These are phyloP conservation scores for Boletus subcaerulescens DNA, from an alignment of 768 basidiomycete species.

Conservation along the genomic window DNA sequence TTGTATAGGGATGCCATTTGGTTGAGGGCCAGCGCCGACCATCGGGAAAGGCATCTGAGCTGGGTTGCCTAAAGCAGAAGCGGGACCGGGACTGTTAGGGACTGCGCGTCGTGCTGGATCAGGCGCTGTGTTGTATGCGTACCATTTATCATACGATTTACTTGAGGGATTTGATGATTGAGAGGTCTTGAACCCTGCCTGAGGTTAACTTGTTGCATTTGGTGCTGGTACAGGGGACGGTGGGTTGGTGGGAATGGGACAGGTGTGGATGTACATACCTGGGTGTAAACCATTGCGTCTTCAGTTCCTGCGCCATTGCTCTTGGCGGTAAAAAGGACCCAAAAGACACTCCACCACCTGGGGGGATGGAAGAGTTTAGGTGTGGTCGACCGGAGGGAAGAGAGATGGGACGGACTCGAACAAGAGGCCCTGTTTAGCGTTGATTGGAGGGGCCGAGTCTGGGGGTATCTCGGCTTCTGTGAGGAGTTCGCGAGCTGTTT, in stretches of 20 bases:
- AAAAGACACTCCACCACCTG: slow-evolving; percentile 91
- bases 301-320: slow-evolving; percentile 64
- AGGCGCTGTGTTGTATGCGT: slow-evolving; percentile 20
- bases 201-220: slow-evolving; percentile 32
- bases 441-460: slow-evolving; percentile 71
- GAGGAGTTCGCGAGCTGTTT: slow-evolving; percentile 67
- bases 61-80: slow-evolving; percentile 17
- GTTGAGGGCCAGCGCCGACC: slow-evolving; percentile 36
- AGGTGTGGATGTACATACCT: slow-evolving; percentile 43
- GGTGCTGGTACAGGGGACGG: slow-evolving; percentile 30
- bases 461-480: slow-evolving; percentile 62
- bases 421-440: slow-evolving; percentile 77
- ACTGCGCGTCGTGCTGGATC: slow-evolving; percentile 16
- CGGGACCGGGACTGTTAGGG: slow-evolving; percentile 28
- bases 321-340: slow-evolving; percentile 82
- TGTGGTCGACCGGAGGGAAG: neutral
- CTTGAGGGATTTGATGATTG: slow-evolving; percentile 26
- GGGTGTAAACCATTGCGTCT: slow-evolving; percentile 68
- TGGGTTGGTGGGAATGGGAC: slow-evolving; percentile 12
- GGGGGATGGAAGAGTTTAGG: neutral
- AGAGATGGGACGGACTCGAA: slow-evolving; percentile 59
- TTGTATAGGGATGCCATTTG: slow-evolving; percentile 44
- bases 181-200: slow-evolving; percentile 31
- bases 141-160: slow-evolving; percentile 35
- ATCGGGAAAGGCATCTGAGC: slow-evolving; percentile 25